A percentile compares a stretch with the other conserved stretches of the same genome.
phyloP scores from a whole-genome alignment of 2,329 filamentous ascomycete genomes.

The Phaeoacremonium minimum region DNA sequence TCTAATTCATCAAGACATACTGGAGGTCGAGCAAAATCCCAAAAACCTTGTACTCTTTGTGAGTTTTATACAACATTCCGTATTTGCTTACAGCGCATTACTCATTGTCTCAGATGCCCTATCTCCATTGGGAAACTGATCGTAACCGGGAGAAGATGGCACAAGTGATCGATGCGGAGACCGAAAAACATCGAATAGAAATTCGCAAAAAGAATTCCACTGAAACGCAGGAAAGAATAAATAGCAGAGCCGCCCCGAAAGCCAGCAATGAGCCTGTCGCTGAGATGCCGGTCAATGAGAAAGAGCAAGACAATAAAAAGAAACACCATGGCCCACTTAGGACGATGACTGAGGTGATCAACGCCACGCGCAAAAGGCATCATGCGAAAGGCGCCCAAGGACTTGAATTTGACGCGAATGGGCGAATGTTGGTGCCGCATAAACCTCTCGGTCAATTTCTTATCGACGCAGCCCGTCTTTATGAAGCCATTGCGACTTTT shows the following conservation, averaged over 20 bases:
- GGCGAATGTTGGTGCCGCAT: background rate
- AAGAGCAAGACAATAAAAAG: too few species aligned
- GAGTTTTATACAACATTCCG: background rate
- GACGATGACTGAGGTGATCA: background rate
- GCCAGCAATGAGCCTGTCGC: background rate
- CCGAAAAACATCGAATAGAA: background rate
- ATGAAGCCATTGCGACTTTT: slow-evolving; percentile 22
- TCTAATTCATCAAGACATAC: too few species aligned
- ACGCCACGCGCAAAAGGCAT: background rate
- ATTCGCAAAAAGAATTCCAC: background rate
- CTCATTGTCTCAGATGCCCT: slow-evolving; percentile 1
- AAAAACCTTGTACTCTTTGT: slow-evolving; percentile 1
- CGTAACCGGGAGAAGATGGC: background rate
- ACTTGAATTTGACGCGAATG: background rate
- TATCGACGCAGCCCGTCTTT: slow-evolving; percentile 19
- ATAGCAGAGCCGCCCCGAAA: background rate
- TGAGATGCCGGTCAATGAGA: background rate
- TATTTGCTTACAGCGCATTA: background rate
- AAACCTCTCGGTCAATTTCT: slow-evolving; percentile 16
- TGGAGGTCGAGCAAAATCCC: background rate
- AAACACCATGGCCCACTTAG: too few species aligned
- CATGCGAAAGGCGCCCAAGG: background rate
- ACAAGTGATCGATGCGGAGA: background rate
- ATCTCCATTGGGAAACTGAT: slow-evolving; percentile 4
- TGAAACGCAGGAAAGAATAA: background rate